Percentiles rank a stretch among this genome's conserved stretches.
phyloP scores from a whole-genome alignment of 495 filamentous ascomycete species.

The Lichina pygmaea region DNA sequence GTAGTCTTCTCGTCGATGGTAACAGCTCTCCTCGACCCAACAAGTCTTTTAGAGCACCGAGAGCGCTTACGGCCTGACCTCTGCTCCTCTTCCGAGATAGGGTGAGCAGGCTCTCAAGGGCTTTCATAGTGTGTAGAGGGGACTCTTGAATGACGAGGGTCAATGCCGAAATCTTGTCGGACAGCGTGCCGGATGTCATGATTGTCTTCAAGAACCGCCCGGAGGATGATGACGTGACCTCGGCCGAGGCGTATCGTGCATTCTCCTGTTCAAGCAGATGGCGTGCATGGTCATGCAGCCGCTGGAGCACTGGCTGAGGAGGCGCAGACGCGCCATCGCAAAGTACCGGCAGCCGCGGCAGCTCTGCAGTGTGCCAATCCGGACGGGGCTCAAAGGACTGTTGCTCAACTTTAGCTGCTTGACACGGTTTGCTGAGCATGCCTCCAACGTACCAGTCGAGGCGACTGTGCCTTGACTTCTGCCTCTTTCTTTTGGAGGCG shows the following conservation, averaged over 20 bases:
- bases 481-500: too few species aligned
- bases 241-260: slow-evolving; percentile 25
- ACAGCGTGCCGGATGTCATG: slow-evolving; percentile 85
- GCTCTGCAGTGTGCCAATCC: slow-evolving; percentile 25
- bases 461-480: not conserved
- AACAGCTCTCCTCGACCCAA: slow-evolving; percentile 67
- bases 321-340: slow-evolving; percentile 20
- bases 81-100: slow-evolving; percentile 74
- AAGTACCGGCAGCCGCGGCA: slow-evolving; percentile 25
- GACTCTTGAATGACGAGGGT: slow-evolving; percentile 89
- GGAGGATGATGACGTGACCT: slow-evolving; percentile 38
- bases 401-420: not conserved
- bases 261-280: slow-evolving; percentile 49
- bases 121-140: slow-evolving; percentile 70
- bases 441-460: not conserved
- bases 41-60: slow-evolving; percentile 80
- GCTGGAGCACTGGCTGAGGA: slow-evolving; percentile 32
- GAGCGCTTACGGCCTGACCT: slow-evolving; percentile 75
- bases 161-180: slow-evolving; percentile 85
- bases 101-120: slow-evolving; percentile 53
- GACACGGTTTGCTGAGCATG: not conserved
- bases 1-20: slow-evolving; percentile 56
- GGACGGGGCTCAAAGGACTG: slow-evolving; percentile 3
- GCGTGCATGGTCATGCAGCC: slow-evolving; percentile 47
- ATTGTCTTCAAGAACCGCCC: slow-evolving; percentile 88